phyloP scores from a whole-genome alignment of 2,329 filamentous ascomycete genomes.

The Ophiostoma tasmaniense region DNA sequence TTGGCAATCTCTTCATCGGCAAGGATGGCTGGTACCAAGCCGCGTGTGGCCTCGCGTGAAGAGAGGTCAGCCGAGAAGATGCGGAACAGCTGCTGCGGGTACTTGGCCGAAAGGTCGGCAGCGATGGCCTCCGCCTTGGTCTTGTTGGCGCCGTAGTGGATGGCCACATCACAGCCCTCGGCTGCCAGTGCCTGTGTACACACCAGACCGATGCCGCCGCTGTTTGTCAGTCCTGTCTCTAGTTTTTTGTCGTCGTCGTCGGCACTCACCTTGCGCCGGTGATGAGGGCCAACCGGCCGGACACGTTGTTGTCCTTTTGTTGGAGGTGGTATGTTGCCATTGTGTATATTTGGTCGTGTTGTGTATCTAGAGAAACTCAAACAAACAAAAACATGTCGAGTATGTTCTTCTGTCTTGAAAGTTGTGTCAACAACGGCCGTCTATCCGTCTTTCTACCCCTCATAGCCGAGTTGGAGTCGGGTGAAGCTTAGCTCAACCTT shows the following conservation, averaged over 20 bases:
- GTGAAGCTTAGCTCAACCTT: background rate
- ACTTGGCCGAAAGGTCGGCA: slow-evolving; percentile 22
- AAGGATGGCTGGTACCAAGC: slow-evolving; percentile 7
- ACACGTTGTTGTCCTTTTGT: slow-evolving; percentile 27
- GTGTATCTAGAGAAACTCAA: background rate
- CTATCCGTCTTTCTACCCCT: background rate
- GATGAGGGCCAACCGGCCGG: slow-evolving; percentile 29
- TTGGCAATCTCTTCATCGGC: slow-evolving; percentile 41
- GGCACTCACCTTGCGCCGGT: slow-evolving; percentile 25
- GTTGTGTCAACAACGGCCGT: background rate
- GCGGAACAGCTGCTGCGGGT: slow-evolving; percentile 21
- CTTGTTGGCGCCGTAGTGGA: slow-evolving; percentile 28
- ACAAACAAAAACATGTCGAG: background rate
- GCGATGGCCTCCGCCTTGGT: slow-evolving; percentile 25
- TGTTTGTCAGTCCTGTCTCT: background rate
- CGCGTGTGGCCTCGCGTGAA: slow-evolving; percentile 41
- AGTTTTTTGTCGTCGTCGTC: background rate
- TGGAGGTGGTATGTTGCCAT: slow-evolving; percentile 12
- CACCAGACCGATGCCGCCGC: slow-evolving; percentile 27
- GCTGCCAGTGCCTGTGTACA: slow-evolving; percentile 28
- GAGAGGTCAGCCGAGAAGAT: slow-evolving; percentile 46
- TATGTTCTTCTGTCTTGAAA: background rate
- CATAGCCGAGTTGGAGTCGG: slow-evolving; percentile 1
- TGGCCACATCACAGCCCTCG: slow-evolving; percentile 29
- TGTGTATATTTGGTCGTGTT: background rate